Evolutionary conservation across 78 protist species (phyloP), one percentile per base, ranked within the genome.

Genomic region (Blattamonas nauphoetae): DNA sequence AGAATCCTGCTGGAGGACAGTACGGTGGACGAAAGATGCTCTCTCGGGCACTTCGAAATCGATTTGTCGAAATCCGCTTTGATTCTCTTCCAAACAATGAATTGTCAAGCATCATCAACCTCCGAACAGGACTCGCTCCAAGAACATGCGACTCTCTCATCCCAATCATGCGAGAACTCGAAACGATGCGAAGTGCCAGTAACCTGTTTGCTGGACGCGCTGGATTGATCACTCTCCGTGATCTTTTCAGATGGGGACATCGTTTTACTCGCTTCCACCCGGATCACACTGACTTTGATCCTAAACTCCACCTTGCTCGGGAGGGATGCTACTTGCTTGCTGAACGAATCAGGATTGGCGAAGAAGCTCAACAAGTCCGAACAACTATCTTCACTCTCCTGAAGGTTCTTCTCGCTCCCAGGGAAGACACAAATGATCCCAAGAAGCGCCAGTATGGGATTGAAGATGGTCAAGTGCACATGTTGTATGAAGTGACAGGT

Each of bases 1-100:
- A 99, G 90, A 99, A 99, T 91, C 99, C 99, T 1, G 94, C 99
- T 0, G 99, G 99, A 0, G n/a, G n/a, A n/a, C 79, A 91, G 34
- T 99, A 99, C 92, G 99, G 99, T 32, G 99, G 99, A 11, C 91
- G 99, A 2, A 99, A 98, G 90, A 89, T 42, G 21, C 83, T 86
- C 5, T 96, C 98, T 38, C 90, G 98, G 6, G 99, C 98, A 29
- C 96, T 96, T 85, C 91, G 97, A 45, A 96, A 95, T 78, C 95
- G 99, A 1, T 97, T 97, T 84, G 85, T 96, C n/a, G 98, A 96
- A 87, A 32, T 97, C n/a, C 98, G 92, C 81, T 91, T 95, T 41
- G 98, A 94, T 42, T 98, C 95, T 36, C 94, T 96, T 38, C 98
- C 99, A 2, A 89, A 85, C 34, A 82, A 35, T 1, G 99, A 97